A percentile compares a stretch with the other conserved stretches of the same genome.
These are phyloP conservation scores for Chimonanthus salicifolius DNA, from an alignment of 164 flowering plant genomes.

Conservation along the genomic window DNA sequence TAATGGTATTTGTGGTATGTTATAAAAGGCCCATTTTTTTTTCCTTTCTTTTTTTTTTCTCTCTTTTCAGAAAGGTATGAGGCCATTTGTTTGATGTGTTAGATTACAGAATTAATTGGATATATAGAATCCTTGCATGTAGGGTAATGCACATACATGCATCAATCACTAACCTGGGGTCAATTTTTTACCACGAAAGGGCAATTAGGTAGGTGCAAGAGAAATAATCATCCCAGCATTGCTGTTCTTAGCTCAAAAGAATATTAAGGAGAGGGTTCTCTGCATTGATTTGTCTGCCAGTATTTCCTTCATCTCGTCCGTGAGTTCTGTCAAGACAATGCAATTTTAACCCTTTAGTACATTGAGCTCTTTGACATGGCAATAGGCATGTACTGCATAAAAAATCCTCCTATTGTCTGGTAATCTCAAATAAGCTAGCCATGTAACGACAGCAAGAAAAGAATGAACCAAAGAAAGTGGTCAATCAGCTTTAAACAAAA, in stretches of 20 bases:
- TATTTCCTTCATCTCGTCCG: slow-evolving; percentile 25
- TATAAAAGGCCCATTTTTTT: not conserved
- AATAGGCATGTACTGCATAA: not conserved
- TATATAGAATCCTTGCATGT: not conserved
- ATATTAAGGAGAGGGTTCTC: slow-evolving; percentile 65
- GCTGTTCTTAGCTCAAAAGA: slow-evolving; percentile 35
- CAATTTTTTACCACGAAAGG: not conserved
- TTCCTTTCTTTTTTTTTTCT: not conserved
- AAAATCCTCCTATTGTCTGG: too few relatives aligned
- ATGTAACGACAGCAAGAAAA: too few relatives aligned
- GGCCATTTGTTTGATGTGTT: too few relatives aligned
- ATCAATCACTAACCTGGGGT: slow-evolving; percentile 1
- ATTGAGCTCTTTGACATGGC: not conserved
- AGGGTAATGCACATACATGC: not conserved
- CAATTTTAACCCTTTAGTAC: not conserved
- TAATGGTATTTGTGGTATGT: not conserved
- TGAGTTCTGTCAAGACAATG: slow-evolving; percentile 39
- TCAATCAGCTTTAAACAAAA: not conserved
- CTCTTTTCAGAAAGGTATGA: too few relatives aligned
- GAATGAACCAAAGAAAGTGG: not conserved
- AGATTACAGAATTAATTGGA: slow-evolving; percentile 4
- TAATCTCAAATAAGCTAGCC: not conserved
- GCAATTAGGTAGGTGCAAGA: not conserved
- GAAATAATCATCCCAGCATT: not conserved
- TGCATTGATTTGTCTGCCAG: slow-evolving; percentile 33